These are phyloP conservation scores for Neofusicoccum sp. DNA, from an alignment of 2,329 filamentous ascomycete species.

Conservation along the genomic window DNA sequence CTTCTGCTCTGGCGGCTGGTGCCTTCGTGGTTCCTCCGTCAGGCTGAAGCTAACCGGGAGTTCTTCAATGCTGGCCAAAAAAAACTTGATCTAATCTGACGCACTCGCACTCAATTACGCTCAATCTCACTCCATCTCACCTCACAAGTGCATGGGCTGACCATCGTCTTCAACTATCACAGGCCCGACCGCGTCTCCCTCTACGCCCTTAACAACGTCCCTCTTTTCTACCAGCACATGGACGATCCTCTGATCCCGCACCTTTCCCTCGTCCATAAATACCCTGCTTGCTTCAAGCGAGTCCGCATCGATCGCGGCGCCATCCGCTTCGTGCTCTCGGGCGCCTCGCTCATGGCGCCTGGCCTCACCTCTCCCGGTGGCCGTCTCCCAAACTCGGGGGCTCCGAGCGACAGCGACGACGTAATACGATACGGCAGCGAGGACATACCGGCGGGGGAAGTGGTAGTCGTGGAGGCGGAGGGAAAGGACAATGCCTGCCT, in stretches of 20 bases:
- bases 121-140: background rate
- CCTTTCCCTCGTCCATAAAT: conserved; percentile 83
- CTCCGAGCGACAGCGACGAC: conserved; percentile 42
- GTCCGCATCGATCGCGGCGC: conserved; percentile 92
- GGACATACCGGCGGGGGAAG: conserved; percentile 76
- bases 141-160: background rate
- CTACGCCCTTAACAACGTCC: conserved; percentile 74
- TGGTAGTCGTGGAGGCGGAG: conserved; percentile 87
- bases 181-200: conserved; percentile 83
- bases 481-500: conserved; percentile 91
- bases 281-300: conserved; percentile 77
- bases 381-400: conserved; percentile 61
- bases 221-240: conserved; percentile 89
- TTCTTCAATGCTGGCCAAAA: background rate
- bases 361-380: conserved; percentile 84
- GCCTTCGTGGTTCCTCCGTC: background rate
- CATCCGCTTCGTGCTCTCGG: conserved; percentile 92
- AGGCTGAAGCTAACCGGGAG: conserved; percentile 11
- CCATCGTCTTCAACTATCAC: background rate
- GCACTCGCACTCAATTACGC: background rate
- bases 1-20: background rate
- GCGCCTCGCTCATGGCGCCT: conserved; percentile 93
- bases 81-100: conserved; percentile 16
- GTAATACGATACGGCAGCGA: conserved; percentile 49
- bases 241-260: conserved; percentile 79